phyloP scores from a whole-genome alignment of 1,139 yeast genomes.

The Pichia sp. region DNA sequence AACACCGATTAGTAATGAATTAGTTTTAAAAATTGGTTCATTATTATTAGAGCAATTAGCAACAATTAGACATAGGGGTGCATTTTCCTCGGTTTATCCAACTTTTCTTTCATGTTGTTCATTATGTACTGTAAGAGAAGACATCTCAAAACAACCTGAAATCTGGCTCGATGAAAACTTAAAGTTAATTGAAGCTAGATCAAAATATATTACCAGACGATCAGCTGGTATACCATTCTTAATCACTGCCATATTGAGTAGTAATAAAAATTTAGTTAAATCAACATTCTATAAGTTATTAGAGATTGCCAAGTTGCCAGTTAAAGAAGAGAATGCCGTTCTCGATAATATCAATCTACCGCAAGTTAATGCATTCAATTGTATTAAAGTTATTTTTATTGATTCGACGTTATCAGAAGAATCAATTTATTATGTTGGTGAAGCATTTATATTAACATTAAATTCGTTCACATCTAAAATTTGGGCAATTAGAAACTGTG shows the following conservation, averaged over 20 bases:
- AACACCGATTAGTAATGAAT: constrained; percentile 24
- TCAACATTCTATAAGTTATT: constrained; percentile 47
- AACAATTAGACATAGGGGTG: constrained; percentile 80
- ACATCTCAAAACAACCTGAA: constrained; percentile 33
- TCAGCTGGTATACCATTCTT: constrained; percentile 88
- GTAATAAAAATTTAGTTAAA: constrained; percentile 41
- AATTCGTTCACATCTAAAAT: constrained; percentile 53
- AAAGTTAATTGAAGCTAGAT: constrained; percentile 44
- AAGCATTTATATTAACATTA: constrained; percentile 55
- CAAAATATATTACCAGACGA: constrained; percentile 73
- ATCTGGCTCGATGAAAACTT: constrained; percentile 55
- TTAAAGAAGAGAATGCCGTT: constrained; percentile 27
- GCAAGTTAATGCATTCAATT: constrained; percentile 90
- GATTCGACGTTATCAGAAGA: constrained; percentile 58
- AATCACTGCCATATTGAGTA: constrained; percentile 62
- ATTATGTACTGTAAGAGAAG: constrained; percentile 35
- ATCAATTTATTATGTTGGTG: constrained; percentile 48
- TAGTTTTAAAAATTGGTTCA: constrained; percentile 37
- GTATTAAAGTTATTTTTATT: constrained; percentile 64
- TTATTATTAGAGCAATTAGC: constrained; percentile 61
- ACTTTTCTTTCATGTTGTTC: constrained; percentile 60
- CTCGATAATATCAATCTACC: constrained; percentile 65
- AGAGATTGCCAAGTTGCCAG: constrained; percentile 46
- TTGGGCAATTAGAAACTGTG: constrained; percentile 90
- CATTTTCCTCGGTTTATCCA: constrained; percentile 82